Base-by-base conservation (phyloP, 1,284 basidiomycete genomes). In the Thelephora terrestris region DNA sequence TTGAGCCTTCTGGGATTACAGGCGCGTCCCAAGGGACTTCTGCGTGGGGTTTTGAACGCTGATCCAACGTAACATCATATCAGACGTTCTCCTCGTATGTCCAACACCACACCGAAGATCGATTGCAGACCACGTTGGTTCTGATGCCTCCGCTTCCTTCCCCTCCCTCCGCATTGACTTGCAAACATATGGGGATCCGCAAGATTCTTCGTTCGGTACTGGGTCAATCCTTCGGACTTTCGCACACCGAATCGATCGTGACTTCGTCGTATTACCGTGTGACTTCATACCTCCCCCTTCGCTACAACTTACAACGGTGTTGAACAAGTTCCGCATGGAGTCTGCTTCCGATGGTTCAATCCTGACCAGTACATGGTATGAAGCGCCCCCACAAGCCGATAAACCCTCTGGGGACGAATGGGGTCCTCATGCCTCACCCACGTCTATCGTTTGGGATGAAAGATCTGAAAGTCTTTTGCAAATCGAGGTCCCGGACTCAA, bases 201-300 rank as follows among this genome's bases (percentile, higher is more conserved):
- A 74, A 37, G 81, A 83, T 34, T 64, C 73, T 10, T 71, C 72
- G 43, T 70, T 72, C 4, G 87, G 86, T 38, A 88, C 87, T 2
- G 83, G 82, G 53, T 70, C 75, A 24, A 69, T 89, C 34, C 73
- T 91, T 47, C 71, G 77, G 38, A 78, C 85, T 59, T 85, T 89
- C 58, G 71, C 84, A 2, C 65, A 59, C 45, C 78, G 81, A 44
- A 87, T 90, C 51, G 69, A 74, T 49, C 76, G 81, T 58, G 93
- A 96, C 64, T 92, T 96, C 63, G 76, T 96, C 37, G 65, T 97
- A n/a, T 74, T 95, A 1, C 87, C 93, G 2, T 95, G 91, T 63
- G 93, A 97, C 65, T 85, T 96, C 48, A 75, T 92, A 17, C 82
- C 91, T 9, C 85, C 90, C 0, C 71, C 81, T 1, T 68, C 76